These are phyloP conservation scores for Globisporangium spinosum DNA, from an alignment of 352 stramenopile species.

Conservation along the genomic window DNA sequence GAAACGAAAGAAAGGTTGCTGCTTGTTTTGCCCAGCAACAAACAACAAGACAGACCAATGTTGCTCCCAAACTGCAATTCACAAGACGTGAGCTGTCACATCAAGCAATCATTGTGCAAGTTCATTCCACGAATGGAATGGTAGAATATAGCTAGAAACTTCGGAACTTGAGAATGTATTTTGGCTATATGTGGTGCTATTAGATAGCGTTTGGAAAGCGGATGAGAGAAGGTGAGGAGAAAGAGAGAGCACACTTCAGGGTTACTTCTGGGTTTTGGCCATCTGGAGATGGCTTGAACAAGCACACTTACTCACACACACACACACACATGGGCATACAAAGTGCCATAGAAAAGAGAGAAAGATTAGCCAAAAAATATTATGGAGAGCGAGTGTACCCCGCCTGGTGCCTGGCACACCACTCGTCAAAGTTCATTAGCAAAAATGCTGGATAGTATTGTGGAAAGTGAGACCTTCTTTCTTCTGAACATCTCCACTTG, in stretches of 20 bases:
- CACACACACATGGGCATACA: neutral
- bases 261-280: neutral
- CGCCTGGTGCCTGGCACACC: neutral
- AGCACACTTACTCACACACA: neutral
- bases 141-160: no score
- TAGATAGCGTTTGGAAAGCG: neutral
- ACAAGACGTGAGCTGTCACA: neutral
- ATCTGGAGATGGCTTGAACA: neutral
- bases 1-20: slow-evolving; percentile 1
- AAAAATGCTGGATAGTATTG: neutral
- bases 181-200: neutral
- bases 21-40: neutral
- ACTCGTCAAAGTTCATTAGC: neutral
- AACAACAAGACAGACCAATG: neutral
- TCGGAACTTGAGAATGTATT: neutral
- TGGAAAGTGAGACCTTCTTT: neutral
- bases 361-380: neutral
- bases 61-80: neutral
- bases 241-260: neutral
- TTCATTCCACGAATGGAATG: neutral
- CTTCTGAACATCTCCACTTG: no score
- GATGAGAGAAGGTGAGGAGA: neutral
- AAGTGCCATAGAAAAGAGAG: neutral
- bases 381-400: neutral
- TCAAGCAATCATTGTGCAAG: neutral